A percentile compares a stretch with the other conserved stretches of the same genome.
Conservation (phyloP, 495 filamentous ascomycete species). For the Talaromyces borbonicus region DNA sequence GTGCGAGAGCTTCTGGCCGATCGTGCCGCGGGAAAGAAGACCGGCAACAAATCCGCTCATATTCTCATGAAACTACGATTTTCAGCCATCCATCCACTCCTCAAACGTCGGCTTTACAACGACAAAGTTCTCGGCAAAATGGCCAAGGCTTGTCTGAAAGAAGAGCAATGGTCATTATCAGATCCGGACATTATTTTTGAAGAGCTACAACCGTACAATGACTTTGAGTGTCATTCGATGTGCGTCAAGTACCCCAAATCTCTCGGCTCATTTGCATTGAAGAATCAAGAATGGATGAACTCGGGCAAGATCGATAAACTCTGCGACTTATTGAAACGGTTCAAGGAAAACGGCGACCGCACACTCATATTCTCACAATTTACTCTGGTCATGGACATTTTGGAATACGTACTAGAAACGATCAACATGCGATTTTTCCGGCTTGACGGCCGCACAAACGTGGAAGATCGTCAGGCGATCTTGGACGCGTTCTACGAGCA, state of each 20-base stretch:
- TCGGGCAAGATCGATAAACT: slow-evolving; percentile 82
- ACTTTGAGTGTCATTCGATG: slow-evolving; percentile 75
- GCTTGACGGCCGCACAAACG: slow-evolving; percentile 76
- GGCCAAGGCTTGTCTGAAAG: slow-evolving; percentile 59
- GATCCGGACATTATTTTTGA: slow-evolving; percentile 56
- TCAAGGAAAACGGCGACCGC: slow-evolving; percentile 75
- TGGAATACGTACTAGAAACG: slow-evolving; percentile 70
- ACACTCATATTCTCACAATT: slow-evolving; percentile 88
- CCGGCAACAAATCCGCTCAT: slow-evolving; percentile 51
- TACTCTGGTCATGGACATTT: slow-evolving; percentile 80
- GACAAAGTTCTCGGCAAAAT: slow-evolving; percentile 68
- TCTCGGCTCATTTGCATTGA: slow-evolving; percentile 59
- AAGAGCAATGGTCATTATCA: slow-evolving; percentile 48
- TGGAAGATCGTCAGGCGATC: slow-evolving; percentile 75
- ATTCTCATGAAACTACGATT: slow-evolving; percentile 87
- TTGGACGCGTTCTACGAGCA: slow-evolving; percentile 70
- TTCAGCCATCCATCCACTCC: slow-evolving; percentile 83
- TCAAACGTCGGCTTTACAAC: slow-evolving; percentile 72
- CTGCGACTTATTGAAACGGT: slow-evolving; percentile 57
- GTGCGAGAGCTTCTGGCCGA: slow-evolving; percentile 46
- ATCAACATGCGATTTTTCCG: slow-evolving; percentile 65
- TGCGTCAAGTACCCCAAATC: slow-evolving; percentile 59
- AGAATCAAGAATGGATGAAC: slow-evolving; percentile 76
- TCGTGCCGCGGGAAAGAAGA: slow-evolving; percentile 46
- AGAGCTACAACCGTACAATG: slow-evolving; percentile 63